A percentile compares a stretch with the other conserved stretches of the same genome.
Evolutionary conservation across 768 basidiomycete species (phyloP).

Genomic region (Coprinopsis strossmayeri): DNA sequence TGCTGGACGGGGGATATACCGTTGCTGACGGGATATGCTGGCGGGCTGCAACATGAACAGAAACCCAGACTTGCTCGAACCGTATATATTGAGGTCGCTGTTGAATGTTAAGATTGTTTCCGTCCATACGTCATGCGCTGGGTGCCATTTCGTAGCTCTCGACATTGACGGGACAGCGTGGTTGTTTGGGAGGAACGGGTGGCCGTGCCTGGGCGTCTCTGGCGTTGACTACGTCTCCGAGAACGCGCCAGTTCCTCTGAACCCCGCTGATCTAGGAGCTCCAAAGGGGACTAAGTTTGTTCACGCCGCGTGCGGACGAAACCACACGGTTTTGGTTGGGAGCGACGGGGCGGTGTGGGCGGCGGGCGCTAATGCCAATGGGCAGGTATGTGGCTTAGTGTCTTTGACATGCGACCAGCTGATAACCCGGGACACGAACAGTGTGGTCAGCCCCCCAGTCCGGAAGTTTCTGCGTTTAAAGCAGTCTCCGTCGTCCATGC

Average conservation of each 20-base stretch:
- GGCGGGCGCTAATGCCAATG: constrained; percentile 72
- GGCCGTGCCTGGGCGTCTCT: constrained; percentile 56
- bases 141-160: constrained; percentile 71
- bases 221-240: constrained; percentile 61
- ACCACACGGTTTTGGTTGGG: constrained; percentile 78
- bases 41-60: no score
- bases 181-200: constrained; percentile 84
- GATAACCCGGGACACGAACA: constrained; percentile 18
- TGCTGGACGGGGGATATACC: constrained; percentile 12
- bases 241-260: constrained; percentile 60
- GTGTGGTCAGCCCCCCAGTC: constrained; percentile 65
- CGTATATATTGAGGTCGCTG: constrained; percentile 84
- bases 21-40: background rate
- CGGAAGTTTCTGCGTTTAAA: constrained; percentile 66
- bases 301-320: constrained; percentile 75
- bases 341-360: constrained; percentile 81
- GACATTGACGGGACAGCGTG: constrained; percentile 78
- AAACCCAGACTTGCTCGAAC: constrained; percentile 79
- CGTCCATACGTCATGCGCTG: constrained; percentile 68
- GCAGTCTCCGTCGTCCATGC: constrained; percentile 47
- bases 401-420: background rate
- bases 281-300: constrained; percentile 56
- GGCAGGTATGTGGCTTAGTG: constrained; percentile 47
- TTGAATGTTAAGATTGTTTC: constrained; percentile 70
- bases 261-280: constrained; percentile 57